Conservation (phyloP, 192 early-diverging fungal species). For the Backusella circina region DNA sequence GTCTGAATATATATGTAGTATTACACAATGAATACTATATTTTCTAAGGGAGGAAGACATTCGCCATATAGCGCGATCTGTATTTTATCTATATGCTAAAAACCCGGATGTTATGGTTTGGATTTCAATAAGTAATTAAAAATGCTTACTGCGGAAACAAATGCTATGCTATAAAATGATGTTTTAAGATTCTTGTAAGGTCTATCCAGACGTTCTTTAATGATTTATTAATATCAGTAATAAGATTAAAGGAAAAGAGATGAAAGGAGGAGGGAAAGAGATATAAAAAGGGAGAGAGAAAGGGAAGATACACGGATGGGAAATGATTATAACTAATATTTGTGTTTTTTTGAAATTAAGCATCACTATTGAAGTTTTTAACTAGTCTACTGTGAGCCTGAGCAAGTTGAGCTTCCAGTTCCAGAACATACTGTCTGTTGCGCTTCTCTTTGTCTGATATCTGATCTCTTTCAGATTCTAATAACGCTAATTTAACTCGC, state of each 20-base stretch:
- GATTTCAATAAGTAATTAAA: background rate
- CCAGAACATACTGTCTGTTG: slow-evolving; percentile 1
- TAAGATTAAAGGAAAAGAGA: background rate
- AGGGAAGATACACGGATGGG: background rate
- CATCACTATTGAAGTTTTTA: background rate
- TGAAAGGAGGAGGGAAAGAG: no score
- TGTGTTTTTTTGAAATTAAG: background rate
- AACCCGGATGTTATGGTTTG: background rate
- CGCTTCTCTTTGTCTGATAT: slow-evolving; percentile 1
- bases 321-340: background rate
- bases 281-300: no score
- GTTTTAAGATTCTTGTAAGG: background rate
- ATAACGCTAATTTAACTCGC: slow-evolving; percentile 2
- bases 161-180: background rate
- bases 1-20: no score
- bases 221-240: background rate
- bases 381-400: slow-evolving; percentile 1
- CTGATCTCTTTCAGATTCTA: slow-evolving; percentile 2
- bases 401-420: slow-evolving; percentile 21
- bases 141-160: background rate
- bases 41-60: background rate
- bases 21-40: background rate
- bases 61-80: background rate
- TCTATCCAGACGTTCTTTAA: background rate
- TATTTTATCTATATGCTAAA: background rate